phyloP scores from a whole-genome alignment of 306 rosid genomes.

The Inga laurina region DNA sequence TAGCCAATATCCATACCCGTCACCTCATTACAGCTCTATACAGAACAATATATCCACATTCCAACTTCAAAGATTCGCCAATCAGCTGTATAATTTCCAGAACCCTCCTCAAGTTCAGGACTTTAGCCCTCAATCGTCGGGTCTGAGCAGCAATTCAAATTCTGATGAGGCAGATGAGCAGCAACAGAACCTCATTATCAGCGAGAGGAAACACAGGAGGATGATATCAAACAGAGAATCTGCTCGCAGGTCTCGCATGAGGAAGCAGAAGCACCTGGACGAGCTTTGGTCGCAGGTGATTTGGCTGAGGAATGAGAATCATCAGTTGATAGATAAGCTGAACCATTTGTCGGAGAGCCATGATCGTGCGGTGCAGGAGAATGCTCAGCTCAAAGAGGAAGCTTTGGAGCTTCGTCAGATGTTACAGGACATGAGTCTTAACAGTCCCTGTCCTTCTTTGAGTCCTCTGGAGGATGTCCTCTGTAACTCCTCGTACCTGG shows the following conservation, averaged over 20 bases:
- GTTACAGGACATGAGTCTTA: slow-evolving; percentile 66
- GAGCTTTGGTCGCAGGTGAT: slow-evolving; percentile 95
- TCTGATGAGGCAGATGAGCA: slow-evolving; percentile 91
- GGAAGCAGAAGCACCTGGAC: slow-evolving; percentile 95
- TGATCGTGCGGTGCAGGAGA: slow-evolving; percentile 67
- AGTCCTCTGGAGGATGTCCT: slow-evolving; percentile 63
- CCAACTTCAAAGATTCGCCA: slow-evolving; percentile 45
- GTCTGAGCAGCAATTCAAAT: slow-evolving; percentile 81
- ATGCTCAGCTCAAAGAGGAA: slow-evolving; percentile 78
- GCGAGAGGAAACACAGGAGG: slow-evolving; percentile 86
- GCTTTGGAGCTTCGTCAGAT: slow-evolving; percentile 75
- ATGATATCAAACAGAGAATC: slow-evolving; percentile 97
- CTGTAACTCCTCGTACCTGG: slow-evolving; percentile 41
- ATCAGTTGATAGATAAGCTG: slow-evolving; percentile 67
- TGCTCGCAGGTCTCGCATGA: slow-evolving; percentile 93
- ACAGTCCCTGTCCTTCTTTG: slow-evolving; percentile 57
- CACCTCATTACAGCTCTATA: slow-evolving; percentile 39
- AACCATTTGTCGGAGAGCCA: slow-evolving; percentile 70
- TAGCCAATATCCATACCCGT: slow-evolving; percentile 46
- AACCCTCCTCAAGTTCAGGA: slow-evolving; percentile 49
- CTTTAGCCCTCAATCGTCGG: slow-evolving; percentile 57
- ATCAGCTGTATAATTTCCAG: slow-evolving; percentile 50
- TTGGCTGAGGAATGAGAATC: slow-evolving; percentile 90
- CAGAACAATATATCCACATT: slow-evolving; percentile 44
- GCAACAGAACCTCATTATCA: slow-evolving; percentile 65